phyloP scores from a whole-genome alignment of 1,139 yeast species.

The Kodamaea ohmeri region DNA sequence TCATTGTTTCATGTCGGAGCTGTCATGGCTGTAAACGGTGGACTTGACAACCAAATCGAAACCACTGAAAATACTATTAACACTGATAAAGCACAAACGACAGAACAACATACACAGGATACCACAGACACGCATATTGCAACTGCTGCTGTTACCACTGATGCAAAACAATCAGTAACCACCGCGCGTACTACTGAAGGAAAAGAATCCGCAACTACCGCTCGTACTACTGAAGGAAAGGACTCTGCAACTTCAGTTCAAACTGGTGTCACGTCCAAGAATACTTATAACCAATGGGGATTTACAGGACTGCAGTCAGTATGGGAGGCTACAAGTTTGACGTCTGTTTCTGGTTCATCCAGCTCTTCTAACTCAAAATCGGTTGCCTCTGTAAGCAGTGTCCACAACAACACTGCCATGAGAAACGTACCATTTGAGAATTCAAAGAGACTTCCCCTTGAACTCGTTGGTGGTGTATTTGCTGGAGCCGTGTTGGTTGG shows the following conservation, averaged over 20 bases:
- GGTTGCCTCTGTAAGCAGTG: constrained; percentile 1
- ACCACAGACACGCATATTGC: neutral
- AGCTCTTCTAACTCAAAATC: neutral
- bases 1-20: constrained; percentile 14
- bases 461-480: constrained; percentile 1
- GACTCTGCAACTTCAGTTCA: constrained; percentile 9
- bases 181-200: constrained; percentile 18
- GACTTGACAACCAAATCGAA: constrained; percentile 10
- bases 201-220: constrained; percentile 6
- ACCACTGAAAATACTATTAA: neutral
- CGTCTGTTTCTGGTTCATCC: constrained; percentile 8
- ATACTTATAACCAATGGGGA: constrained; percentile 42
- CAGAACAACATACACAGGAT: neutral
- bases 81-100: neutral
- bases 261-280: constrained; percentile 7
- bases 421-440: neutral
- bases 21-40: constrained; percentile 16
- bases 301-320: constrained; percentile 41
- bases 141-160: constrained; percentile 17
- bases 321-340: constrained; percentile 26
- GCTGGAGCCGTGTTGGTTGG: constrained; percentile 3
- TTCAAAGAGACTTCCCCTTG: neutral
- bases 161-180: constrained; percentile 11
- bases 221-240: neutral
- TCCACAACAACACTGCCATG: constrained; percentile 3